Evolutionary conservation across 176 grass and related monocot genomes (phyloP), one percentile per base, ranked within the genome.

Genomic region (Phoenix dactylifera): DNA sequence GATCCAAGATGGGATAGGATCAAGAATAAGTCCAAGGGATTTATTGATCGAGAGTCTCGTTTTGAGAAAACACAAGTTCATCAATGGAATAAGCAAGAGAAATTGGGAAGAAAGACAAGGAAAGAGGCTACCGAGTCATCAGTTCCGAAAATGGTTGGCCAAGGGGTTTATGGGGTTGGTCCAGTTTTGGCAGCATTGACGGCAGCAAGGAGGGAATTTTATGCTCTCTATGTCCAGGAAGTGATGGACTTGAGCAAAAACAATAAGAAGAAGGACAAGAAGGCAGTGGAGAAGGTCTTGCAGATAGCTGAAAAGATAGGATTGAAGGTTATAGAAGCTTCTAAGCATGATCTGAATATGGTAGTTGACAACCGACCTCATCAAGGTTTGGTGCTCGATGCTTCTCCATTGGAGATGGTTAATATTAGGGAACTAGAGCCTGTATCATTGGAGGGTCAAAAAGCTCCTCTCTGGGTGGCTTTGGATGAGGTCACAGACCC

Each of bases 321-420:
- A 52, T 77, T 97, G 55, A 97, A 88, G 78, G 58, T 90, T 49
- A 56, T 85, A 1, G 76, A 91, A 58, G 69, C 76, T 7, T 85
- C 93, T 26, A 97, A 97, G 71, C 93, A 97, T 77, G 84, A 97
- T 54, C 78, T 97, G 57, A 97, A 97, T 76, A 88, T 97, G 87
- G 76, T 80, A 20, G 81, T 76, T 17, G 93, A 97, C 57, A 97
- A 88, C 53, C 78, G 87, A 9, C 93, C 93, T 39, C 84, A 97
- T 73, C 93, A 97, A 80, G 93, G 93, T 22, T 77, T 97, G 52
- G 69, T 97, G 58, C 83, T 97, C 20, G 93, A 92, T 73, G 87
- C 93, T 61, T 91, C 93, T 49, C 81, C 87, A 48, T 78, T 97
- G 68, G 92, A 97, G 76, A 97, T 87, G 75, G 81, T 97, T 44